A percentile compares a stretch with the other conserved stretches of the same genome.
These are phyloP conservation scores for Penicillium sclerotigenum DNA, from an alignment of 2,329 filamentous ascomycete genomes.

Conservation along the genomic window DNA sequence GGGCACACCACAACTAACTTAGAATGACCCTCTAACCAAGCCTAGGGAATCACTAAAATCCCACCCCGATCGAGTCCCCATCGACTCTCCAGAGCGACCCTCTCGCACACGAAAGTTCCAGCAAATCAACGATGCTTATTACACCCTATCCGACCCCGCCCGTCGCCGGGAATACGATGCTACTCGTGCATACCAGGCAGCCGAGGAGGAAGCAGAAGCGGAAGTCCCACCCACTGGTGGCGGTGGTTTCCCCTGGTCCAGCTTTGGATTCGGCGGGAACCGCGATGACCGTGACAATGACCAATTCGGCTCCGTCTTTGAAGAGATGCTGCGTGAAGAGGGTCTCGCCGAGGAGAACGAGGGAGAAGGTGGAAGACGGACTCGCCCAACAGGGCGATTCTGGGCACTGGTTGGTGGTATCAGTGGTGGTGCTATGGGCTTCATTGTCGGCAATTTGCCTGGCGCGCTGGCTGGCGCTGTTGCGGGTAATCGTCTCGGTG, in stretches of 20 bases:
- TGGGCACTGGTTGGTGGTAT: conserved; percentile 83
- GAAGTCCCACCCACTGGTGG: conserved; percentile 47
- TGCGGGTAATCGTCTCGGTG: conserved; percentile 87
- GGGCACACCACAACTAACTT: conserved; percentile 2
- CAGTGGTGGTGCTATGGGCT: conserved; percentile 85
- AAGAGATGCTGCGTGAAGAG: conserved; percentile 87
- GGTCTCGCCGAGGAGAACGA: conserved; percentile 71
- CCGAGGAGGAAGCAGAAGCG: conserved; percentile 47
- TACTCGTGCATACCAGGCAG: conserved; percentile 55
- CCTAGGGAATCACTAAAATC: conserved; percentile 81
- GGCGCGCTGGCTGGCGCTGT: conserved; percentile 86
- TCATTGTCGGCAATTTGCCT: conserved; percentile 90
- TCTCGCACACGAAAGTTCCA: conserved; percentile 85
- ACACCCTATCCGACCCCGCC: conserved; percentile 74
- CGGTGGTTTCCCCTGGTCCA: conserved; percentile 73
- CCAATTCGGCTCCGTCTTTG: conserved; percentile 84
- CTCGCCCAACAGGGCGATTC: conserved; percentile 65
- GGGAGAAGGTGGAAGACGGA: conserved; percentile 43
- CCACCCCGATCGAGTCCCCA: conserved; percentile 85
- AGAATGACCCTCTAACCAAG: conserved; percentile 9
- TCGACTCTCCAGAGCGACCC: conserved; percentile 77
- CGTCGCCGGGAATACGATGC: conserved; percentile 82
- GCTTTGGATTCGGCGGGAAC: conserved; percentile 56
- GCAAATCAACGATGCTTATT: conserved; percentile 89
- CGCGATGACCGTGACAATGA: conserved; percentile 52